These are phyloP conservation scores for Stachybotrys chartarum DNA, from an alignment of 2,329 filamentous ascomycete genomes.

Conservation along the genomic window DNA sequence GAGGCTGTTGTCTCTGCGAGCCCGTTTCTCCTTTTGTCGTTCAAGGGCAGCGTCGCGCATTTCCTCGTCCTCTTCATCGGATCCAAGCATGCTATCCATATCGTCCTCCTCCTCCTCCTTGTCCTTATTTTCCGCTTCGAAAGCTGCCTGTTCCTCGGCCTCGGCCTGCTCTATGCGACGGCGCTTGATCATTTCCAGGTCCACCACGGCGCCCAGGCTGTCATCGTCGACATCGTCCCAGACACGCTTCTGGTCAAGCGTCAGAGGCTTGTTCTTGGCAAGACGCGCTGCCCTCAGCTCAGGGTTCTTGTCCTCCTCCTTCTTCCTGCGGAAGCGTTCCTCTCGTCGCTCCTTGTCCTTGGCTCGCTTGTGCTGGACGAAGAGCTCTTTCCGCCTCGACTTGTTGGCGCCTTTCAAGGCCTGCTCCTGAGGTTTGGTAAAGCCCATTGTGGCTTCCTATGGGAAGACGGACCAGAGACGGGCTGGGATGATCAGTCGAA, in stretches of 20 bases:
- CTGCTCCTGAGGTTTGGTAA: slow-evolving; percentile 24
- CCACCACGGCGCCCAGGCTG: slow-evolving; percentile 46
- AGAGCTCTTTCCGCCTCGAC: slow-evolving; percentile 67
- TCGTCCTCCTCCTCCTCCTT: slow-evolving; percentile 48
- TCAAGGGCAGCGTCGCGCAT: slow-evolving; percentile 34
- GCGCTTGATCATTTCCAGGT: slow-evolving; percentile 53
- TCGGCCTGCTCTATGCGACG: slow-evolving; percentile 47
- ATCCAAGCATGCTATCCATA: slow-evolving; percentile 70
- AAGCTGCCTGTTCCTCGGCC: slow-evolving; percentile 41
- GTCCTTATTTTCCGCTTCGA: slow-evolving; percentile 32
- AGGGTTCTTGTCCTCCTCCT: slow-evolving; percentile 80
- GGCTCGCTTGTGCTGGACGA: slow-evolving; percentile 72
- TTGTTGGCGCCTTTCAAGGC: slow-evolving; percentile 62
- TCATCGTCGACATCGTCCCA: slow-evolving; percentile 75
- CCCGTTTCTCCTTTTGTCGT: slow-evolving; percentile 37
- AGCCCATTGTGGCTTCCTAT: slow-evolving; percentile 18
- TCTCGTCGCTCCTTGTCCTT: slow-evolving; percentile 69
- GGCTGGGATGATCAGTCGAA: not conserved
- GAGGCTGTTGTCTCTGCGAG: slow-evolving; percentile 39
- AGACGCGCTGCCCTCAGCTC: slow-evolving; percentile 65
- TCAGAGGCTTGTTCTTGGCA: slow-evolving; percentile 70
- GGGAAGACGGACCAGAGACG: not conserved
- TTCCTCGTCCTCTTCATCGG: slow-evolving; percentile 48
- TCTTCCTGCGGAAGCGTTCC: slow-evolving; percentile 69
- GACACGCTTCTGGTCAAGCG: slow-evolving; percentile 79